These are phyloP conservation scores for Letharia columbiana DNA, from an alignment of 495 filamentous ascomycete species.

Conservation along the genomic window DNA sequence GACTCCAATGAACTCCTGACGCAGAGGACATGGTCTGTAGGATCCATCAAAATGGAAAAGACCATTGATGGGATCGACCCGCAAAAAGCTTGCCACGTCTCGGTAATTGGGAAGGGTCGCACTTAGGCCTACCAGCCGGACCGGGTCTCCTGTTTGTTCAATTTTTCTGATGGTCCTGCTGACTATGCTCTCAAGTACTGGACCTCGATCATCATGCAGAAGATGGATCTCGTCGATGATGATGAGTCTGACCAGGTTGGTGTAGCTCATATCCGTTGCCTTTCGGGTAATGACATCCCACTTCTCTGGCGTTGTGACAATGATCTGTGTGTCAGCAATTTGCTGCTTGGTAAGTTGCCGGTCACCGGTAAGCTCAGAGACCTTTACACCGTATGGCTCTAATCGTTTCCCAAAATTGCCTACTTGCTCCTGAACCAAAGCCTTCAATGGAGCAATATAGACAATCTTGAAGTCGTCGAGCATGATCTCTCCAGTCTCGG, in stretches of 20 bases:
- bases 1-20: slow-evolving; percentile 95
- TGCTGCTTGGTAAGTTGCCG: slow-evolving; percentile 98
- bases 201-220: slow-evolving; percentile 93
- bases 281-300: slow-evolving; percentile 99
- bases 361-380: slow-evolving; percentile 91
- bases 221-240: slow-evolving; percentile 98
- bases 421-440: slow-evolving; percentile 92
- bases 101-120: slow-evolving; percentile 95
- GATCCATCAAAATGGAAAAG: slow-evolving; percentile 96
- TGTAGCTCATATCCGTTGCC: slow-evolving; percentile 94
- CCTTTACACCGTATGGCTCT: slow-evolving; percentile 82
- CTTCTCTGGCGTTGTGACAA: slow-evolving; percentile 97
- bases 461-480: slow-evolving; percentile 96
- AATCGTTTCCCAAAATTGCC: slow-evolving; percentile 91
- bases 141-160: slow-evolving; percentile 86
- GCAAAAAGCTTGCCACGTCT: slow-evolving; percentile 92
- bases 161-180: slow-evolving; percentile 85
- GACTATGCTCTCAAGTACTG: slow-evolving; percentile 94
- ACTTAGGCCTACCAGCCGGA: slow-evolving; percentile 84
- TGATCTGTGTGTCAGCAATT: slow-evolving; percentile 95
- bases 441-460: slow-evolving; percentile 90
- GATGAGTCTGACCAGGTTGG: slow-evolving; percentile 86
- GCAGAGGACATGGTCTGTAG: slow-evolving; percentile 84
- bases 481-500: slow-evolving; percentile 77
- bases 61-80: slow-evolving; percentile 75